Conservation (phyloP, 2,329 filamentous ascomycete genomes). For the Polychaeton citri region DNA sequence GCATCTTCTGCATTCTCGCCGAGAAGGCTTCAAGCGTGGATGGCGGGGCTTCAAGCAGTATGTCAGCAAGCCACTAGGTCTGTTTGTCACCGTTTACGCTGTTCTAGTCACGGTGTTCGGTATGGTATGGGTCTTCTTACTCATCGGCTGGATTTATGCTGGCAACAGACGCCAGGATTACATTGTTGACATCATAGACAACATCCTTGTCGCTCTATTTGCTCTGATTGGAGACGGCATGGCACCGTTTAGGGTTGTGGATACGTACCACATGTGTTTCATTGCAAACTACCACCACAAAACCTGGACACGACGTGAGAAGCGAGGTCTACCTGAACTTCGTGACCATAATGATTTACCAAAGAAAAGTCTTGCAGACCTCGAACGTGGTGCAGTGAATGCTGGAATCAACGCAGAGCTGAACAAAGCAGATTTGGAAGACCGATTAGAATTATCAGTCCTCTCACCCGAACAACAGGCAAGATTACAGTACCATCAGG, state of each 20-base stretch:
- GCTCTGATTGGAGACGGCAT: conserved; percentile 50
- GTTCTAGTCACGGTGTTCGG: conserved; percentile 73
- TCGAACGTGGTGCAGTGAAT: conserved; percentile 13
- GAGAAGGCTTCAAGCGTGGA: conserved; percentile 64
- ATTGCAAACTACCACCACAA: conserved; percentile 59
- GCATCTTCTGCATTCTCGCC: conserved; percentile 73
- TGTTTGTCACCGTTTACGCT: conserved; percentile 73
- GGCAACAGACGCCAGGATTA: conserved; percentile 56
- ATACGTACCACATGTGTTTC: conserved; percentile 80
- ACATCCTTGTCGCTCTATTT: conserved; percentile 48
- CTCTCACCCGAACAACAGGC: conserved; percentile 53
- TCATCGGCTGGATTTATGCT: conserved; percentile 79
- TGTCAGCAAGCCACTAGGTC: conserved; percentile 58
- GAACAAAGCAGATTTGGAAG: conserved; percentile 28
- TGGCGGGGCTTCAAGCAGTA: conserved; percentile 76
- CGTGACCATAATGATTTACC: conserved; percentile 59
- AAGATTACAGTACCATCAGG: conserved; percentile 61
- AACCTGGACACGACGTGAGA: conserved; percentile 48
- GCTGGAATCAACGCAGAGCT: conserved; percentile 29
- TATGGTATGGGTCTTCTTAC: conserved; percentile 77
- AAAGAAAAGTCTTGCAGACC: conserved; percentile 4
- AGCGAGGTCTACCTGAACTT: conserved; percentile 47
- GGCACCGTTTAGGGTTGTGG: conserved; percentile 59
- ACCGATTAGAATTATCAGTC: conserved; percentile 41
- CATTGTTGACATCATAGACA: conserved; percentile 41